These are phyloP conservation scores for Boletus coffeatus DNA, from an alignment of 1,284 basidiomycete species.

Conservation along the genomic window DNA sequence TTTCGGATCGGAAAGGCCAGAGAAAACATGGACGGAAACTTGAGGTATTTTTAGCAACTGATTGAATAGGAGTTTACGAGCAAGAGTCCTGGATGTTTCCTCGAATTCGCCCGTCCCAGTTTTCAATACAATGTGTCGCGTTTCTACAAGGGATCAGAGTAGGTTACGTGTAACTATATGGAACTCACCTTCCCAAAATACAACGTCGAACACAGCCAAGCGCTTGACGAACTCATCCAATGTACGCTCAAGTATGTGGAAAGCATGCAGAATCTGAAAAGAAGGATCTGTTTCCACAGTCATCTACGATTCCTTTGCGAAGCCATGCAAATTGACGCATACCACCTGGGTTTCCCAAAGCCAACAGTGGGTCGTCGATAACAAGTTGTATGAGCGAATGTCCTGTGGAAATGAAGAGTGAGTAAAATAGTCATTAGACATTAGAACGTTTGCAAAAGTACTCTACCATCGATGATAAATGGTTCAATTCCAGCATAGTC, in stretches of 20 bases:
- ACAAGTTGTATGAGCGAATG: slow-evolving; percentile 57
- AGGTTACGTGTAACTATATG: not conserved
- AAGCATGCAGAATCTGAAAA: slow-evolving; percentile 61
- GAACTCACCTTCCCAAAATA: slow-evolving; percentile 53
- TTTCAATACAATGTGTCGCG: slow-evolving; percentile 36
- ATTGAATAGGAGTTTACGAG: slow-evolving; percentile 44
- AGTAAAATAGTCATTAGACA: not conserved
- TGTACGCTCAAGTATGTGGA: slow-evolving; percentile 46
- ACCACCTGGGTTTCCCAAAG: slow-evolving; percentile 44
- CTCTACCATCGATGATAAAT: slow-evolving; percentile 60
- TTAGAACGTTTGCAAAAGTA: slow-evolving; percentile 3
- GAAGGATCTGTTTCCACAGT: slow-evolving; percentile 37
- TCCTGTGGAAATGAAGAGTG: slow-evolving; percentile 32
- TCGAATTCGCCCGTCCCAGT: slow-evolving; percentile 35
- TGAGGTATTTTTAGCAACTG: slow-evolving; percentile 40
- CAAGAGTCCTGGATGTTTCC: slow-evolving; percentile 44
- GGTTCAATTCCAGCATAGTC: slow-evolving; percentile 63
- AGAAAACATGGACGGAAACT: slow-evolving; percentile 42
- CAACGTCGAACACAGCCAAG: slow-evolving; percentile 54
- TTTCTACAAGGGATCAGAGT: slow-evolving; percentile 29
- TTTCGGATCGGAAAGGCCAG: slow-evolving; percentile 36
- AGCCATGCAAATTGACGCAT: slow-evolving; percentile 3
- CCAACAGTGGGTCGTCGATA: slow-evolving; percentile 53
- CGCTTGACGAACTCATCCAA: slow-evolving; percentile 46
- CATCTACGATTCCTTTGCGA: not conserved